Conservation (phyloP, 306 rosid genomes). For the Cicer arietinum region DNA sequence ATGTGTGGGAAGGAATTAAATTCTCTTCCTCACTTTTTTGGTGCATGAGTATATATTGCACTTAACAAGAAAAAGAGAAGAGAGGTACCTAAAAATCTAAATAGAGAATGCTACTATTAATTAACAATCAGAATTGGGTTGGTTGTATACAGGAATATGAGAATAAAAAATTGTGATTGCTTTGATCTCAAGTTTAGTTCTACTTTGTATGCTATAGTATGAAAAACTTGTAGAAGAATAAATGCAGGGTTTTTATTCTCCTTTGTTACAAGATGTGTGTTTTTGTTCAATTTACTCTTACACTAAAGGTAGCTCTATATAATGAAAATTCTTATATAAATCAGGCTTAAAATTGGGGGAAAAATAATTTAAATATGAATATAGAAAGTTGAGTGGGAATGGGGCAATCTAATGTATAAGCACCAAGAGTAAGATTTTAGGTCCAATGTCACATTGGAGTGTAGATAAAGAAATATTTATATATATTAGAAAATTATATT, state of each 20-base stretch:
- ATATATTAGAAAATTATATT: conserved; percentile 32
- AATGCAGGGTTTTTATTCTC: conserved; percentile 48
- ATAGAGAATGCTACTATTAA: conserved; percentile 27
- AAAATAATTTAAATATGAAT: conserved; percentile 33
- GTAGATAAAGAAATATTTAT: conserved; percentile 60
- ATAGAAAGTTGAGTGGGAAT: conserved; percentile 62
- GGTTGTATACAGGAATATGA: conserved; percentile 29
- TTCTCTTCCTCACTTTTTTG: conserved; percentile 59
- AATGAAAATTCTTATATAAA: conserved; percentile 36
- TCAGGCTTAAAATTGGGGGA: conserved; percentile 30
- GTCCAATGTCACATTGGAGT: conserved; percentile 79
- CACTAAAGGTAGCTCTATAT: conserved; percentile 46
- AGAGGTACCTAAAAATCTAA: conserved; percentile 41
- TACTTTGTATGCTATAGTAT: conserved; percentile 40
- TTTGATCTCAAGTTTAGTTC: conserved; percentile 70
- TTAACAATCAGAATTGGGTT: conserved; percentile 40
- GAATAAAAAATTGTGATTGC: conserved; percentile 47
- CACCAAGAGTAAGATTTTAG: conserved; percentile 54
- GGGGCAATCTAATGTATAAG: conserved; percentile 64
- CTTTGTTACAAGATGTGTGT: conserved; percentile 26
- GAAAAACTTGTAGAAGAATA: conserved; percentile 62
- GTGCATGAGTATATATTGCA: conserved; percentile 41
- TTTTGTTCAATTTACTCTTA: conserved; percentile 50
- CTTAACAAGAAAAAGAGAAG: conserved; percentile 34
- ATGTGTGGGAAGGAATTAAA: conserved; percentile 58